Base-by-base conservation (phyloP, 345 rosid species). In the Lumnitzera racemosa region DNA sequence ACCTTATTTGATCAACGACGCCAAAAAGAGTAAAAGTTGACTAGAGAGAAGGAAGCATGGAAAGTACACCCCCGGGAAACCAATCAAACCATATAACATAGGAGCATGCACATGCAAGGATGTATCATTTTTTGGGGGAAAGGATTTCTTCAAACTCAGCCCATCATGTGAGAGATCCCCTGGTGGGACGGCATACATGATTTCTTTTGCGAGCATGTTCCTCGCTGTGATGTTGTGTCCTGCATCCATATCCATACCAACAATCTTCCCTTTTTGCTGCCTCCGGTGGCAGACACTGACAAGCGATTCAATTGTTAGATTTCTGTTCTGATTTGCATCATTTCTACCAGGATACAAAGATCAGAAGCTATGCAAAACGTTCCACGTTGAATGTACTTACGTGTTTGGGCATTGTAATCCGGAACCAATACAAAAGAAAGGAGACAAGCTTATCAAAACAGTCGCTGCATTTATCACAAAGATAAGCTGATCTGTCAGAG, bases 121-220 rank as follows among this genome's bases (percentile, higher is more conserved):
- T 29, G 36, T 6, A 29, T 29, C 36, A 29, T 29, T 29, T 29
- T 29, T 6, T 20, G 1, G 20, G 20, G 2, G 36, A 29, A 29
- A 29, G 5, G 3, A 29, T 29, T 29, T 57, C 50, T 15, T 3
- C 36, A 49, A 36, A 60, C 9, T 2, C 27, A 24, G 25, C 53
- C 41, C 49, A 60, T 11, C 53, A 3, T 6, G 7, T 17, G 49
- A 12, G 61, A 53, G 51, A 24, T 46, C 83, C 88, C 66, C 94
- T 79, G 12, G 85, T 82, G n/a, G 98, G 96, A 47, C 94, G 87
- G 58, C 96, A 89, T 0, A 92, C 91, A 59, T 92, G 98, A 74
- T 92, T 92, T 64, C 85, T 80, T 76, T 70, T 89, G 41, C 80
- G 88, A 49, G 94, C 96, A 71, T 92, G 98, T 6, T 87, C 89